Percentiles rank a stretch among this genome's conserved stretches.
These are phyloP conservation scores for Avena insularis DNA, from an alignment of 176 grass and related monocot genomes.

Conservation along the genomic window DNA sequence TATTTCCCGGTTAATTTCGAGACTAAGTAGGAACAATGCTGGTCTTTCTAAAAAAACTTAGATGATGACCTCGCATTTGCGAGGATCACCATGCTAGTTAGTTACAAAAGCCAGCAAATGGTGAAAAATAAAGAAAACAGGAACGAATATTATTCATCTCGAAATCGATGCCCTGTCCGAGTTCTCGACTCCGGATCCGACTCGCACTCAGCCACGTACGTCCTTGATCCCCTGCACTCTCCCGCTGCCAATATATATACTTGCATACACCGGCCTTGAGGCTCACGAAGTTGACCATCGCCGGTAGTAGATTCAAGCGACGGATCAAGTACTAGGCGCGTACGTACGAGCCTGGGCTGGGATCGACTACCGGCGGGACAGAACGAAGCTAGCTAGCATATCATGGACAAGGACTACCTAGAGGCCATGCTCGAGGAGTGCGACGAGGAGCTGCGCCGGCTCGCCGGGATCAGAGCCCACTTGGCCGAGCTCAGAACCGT, in stretches of 20 bases:
- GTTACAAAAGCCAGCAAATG: too few species aligned
- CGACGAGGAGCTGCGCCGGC: background rate
- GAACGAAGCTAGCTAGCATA: background rate
- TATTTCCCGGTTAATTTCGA: too few species aligned
- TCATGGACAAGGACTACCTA: background rate
- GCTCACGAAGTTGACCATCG: background rate
- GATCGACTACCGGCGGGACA: too few species aligned
- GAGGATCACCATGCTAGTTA: too few species aligned
- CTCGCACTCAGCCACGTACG: background rate
- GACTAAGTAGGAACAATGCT: too few species aligned
- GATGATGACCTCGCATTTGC: too few species aligned
- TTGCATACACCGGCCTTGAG: background rate
- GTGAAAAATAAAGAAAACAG: too few species aligned
- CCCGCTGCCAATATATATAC: background rate
- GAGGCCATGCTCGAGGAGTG: background rate
- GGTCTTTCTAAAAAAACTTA: too few species aligned
- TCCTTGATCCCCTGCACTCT: background rate
- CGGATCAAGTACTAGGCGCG: background rate
- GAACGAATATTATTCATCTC: background rate
- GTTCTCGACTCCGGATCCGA: background rate
- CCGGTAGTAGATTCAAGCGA: background rate
- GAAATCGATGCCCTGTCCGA: background rate
- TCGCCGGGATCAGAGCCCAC: background rate
- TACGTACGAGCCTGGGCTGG: too few species aligned
- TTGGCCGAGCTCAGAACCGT: background rate